Percentiles rank a stretch among this genome's conserved stretches.
These are phyloP conservation scores for Monosiga brevicollis DNA, from an alignment of 78 protist species.

Conservation along the genomic window DNA sequence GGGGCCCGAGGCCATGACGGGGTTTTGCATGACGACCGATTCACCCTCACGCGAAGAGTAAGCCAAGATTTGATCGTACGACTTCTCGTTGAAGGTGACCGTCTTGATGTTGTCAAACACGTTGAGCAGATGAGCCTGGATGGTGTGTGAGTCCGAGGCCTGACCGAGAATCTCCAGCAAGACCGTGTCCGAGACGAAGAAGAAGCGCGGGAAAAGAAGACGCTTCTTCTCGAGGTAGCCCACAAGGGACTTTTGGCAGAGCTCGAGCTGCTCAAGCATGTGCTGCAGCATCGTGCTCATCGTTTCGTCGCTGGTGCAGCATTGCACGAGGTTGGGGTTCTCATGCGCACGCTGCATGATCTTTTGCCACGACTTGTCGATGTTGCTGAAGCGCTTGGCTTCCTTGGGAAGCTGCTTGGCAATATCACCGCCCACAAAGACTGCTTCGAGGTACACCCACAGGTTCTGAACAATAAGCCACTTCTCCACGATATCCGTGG, in stretches of 20 bases:
- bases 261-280: slow-evolving; percentile 69
- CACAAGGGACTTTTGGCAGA: slow-evolving; percentile 72
- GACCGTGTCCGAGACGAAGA: slow-evolving; percentile 75
- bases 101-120: slow-evolving; percentile 50
- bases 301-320: slow-evolving; percentile 34
- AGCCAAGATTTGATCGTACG: slow-evolving; percentile 12
- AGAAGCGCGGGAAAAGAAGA: slow-evolving; percentile 77
- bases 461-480: slow-evolving; percentile 73
- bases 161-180: slow-evolving; percentile 79
- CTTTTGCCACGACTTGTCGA: slow-evolving; percentile 71
- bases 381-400: slow-evolving; percentile 55
- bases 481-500: slow-evolving; percentile 52
- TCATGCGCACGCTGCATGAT: slow-evolving; percentile 61
- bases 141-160: slow-evolving; percentile 59
- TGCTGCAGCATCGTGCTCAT: slow-evolving; percentile 43
- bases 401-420: slow-evolving; percentile 74
- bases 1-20: slow-evolving; percentile 51
- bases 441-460: slow-evolving; percentile 84
- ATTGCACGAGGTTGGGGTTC: slow-evolving; percentile 37
- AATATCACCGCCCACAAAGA: slow-evolving; percentile 80
- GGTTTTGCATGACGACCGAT: slow-evolving; percentile 19
- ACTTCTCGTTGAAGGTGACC: slow-evolving; percentile 36
- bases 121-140: slow-evolving; percentile 52
- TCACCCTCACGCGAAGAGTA: slow-evolving; percentile 34
- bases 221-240: slow-evolving; percentile 79